Percentiles rank a stretch among this genome's conserved stretches.
phyloP scores from a whole-genome alignment of 805 yeast genomes.

The Zygosaccharomyces bailii region DNA sequence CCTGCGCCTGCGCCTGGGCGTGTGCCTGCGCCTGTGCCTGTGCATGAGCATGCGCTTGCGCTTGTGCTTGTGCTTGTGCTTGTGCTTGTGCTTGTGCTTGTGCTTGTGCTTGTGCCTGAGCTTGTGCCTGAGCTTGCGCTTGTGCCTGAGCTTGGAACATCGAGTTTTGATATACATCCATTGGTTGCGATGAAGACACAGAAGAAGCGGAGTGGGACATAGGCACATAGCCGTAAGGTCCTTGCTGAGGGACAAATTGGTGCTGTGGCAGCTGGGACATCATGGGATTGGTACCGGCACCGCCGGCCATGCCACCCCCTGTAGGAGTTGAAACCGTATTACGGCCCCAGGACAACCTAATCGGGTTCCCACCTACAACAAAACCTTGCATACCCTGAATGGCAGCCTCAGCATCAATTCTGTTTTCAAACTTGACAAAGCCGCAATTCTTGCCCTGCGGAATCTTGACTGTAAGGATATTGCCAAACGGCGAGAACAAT shows the following conservation, averaged over 20 bases:
- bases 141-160: slow-evolving; percentile 7
- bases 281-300: background rate
- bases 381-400: slow-evolving; percentile 78
- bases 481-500: slow-evolving; percentile 72
- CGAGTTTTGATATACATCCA: slow-evolving; percentile 14
- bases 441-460: slow-evolving; percentile 83
- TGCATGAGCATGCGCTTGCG: slow-evolving; percentile 4
- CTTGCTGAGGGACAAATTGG: slow-evolving; percentile 7
- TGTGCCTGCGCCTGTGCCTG: slow-evolving; percentile 3
- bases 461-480: slow-evolving; percentile 62
- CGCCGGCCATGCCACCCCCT: background rate
- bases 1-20: slow-evolving; percentile 2
- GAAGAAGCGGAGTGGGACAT: slow-evolving; percentile 16
- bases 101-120: slow-evolving; percentile 1
- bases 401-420: slow-evolving; percentile 75
- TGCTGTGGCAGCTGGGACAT: slow-evolving; percentile 4
- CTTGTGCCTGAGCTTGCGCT: slow-evolving; percentile 2
- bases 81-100: slow-evolving; percentile 5
- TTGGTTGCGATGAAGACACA: slow-evolving; percentile 10
- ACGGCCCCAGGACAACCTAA: slow-evolving; percentile 75
- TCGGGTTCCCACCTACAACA: slow-evolving; percentile 67
- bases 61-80: slow-evolving; percentile 4
- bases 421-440: slow-evolving; percentile 60
- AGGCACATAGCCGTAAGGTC: slow-evolving; percentile 13
- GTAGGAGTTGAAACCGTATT: slow-evolving; percentile 11